Evolutionary conservation across 2,329 filamentous ascomycete species (phyloP), one percentile per base, ranked within the genome.

Genomic region (Blastomyces emzantsi): DNA sequence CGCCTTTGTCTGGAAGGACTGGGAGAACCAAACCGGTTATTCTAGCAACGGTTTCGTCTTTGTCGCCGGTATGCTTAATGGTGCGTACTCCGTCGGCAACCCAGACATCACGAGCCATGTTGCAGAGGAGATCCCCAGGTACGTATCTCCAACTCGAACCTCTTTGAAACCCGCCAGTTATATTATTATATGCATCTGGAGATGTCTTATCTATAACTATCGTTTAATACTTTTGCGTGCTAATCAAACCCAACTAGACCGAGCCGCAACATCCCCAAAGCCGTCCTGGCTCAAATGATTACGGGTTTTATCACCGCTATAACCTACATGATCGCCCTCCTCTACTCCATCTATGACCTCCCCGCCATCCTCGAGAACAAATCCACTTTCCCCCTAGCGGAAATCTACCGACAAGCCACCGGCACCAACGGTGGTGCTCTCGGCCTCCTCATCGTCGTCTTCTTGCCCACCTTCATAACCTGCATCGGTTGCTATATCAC

Each of bases 11-110:
- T 87, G 83, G 83, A 73, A 69, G 73, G 68, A 84, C 75, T 69
- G 84, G 84, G 61, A 83, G 73, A 83, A 76, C 68, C 68, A 76
- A 59, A 77, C 77, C 57, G 68, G 77, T 30, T 76, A 74, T 64
- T 66, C 70, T 1, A 81, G 77, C 61, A 77, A 83, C 55, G 85
- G 85, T 19, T 82, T 88, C n/a, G 85, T 85, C 1, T 88, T 89
- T 66, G 75, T 87, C 33, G 76, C 83, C 0, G 86, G 86, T 22
- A 86, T 88, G 72, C 77, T 89, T 30, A 90, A 90, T 68, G 87
- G 86, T 13, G 87, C 87, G 2, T 90, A 85, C 70, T 83, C 84
- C 55, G 83, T 90, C 13, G 88, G 87, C 7, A 83, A 84, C 1
- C 83, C 86, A 0, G 87, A 90, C 70, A 83, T 85, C 58, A 83